Percentiles rank a stretch among this genome's conserved stretches.
phyloP scores from a whole-genome alignment of 305 asterid species.

The Fraxinus platypoda region DNA sequence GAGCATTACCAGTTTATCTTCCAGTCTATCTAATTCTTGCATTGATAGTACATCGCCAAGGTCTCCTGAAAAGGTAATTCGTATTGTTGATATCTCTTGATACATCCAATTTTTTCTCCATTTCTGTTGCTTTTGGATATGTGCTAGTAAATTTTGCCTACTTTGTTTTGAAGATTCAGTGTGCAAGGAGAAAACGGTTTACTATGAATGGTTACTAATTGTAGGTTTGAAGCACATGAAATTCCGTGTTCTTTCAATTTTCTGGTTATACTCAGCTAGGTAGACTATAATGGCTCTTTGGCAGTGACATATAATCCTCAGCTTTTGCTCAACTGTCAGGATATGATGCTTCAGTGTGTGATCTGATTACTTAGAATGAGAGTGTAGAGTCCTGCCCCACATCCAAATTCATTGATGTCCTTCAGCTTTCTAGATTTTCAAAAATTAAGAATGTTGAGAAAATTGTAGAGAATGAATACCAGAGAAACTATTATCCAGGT shows the following conservation, averaged over 20 bases:
- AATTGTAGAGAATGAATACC: background rate
- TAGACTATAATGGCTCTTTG: background rate
- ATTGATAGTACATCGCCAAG: conserved; percentile 89
- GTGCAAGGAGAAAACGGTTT: background rate
- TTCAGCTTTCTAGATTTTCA: background rate
- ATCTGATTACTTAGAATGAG: too few species aligned
- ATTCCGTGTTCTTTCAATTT: conserved; percentile 6
- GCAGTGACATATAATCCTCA: too few species aligned
- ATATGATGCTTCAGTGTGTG: too few species aligned
- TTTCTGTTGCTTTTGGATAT: conserved; percentile 6
- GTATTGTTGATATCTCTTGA: conserved; percentile 8
- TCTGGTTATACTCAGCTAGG: background rate
- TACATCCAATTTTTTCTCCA: conserved; percentile 1
- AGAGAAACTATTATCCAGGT: background rate
- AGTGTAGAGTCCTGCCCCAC: too few species aligned
- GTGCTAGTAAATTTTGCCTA: background rate
- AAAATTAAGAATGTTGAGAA: background rate
- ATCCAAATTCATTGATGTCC: background rate
- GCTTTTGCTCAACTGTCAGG: too few species aligned
- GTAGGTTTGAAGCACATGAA: background rate
- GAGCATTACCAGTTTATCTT: conserved; percentile 91
- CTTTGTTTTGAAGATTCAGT: background rate
- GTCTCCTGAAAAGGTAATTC: conserved; percentile 69
- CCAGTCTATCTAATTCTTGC: conserved; percentile 96
- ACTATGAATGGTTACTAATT: conserved; percentile 5